phyloP scores from a whole-genome alignment of 2,329 filamentous ascomycete species.

The Arthrobotrys conoides region DNA sequence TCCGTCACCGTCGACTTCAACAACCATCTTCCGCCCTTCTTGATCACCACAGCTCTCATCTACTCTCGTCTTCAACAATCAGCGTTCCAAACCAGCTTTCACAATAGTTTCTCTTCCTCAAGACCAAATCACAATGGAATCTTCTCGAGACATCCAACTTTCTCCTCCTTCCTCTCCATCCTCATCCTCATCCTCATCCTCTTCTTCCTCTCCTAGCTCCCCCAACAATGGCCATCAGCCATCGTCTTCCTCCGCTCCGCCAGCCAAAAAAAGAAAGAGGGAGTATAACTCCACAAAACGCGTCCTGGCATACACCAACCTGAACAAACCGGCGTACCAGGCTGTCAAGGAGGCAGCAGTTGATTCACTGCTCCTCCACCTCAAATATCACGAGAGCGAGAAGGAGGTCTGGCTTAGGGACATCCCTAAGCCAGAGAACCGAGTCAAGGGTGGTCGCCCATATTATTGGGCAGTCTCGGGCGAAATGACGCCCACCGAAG shows the following conservation, averaged over 20 bases:
- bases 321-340: background rate
- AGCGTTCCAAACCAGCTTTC: too few species aligned
- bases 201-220: background rate
- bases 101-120: too few species aligned
- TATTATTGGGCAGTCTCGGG: constrained; percentile 24
- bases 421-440: background rate
- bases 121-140: background rate
- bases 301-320: background rate
- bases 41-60: too few species aligned
- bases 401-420: constrained; percentile 7
- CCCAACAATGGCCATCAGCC: background rate
- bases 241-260: background rate
- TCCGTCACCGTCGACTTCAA: too few species aligned
- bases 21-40: too few species aligned
- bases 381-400: background rate
- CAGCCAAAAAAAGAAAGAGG: background rate
- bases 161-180: background rate
- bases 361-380: background rate
- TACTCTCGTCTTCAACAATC: too few species aligned
- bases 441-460: background rate
- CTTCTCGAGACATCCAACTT: background rate
- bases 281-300: constrained; percentile 11
- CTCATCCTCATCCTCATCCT: background rate
- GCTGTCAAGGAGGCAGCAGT: constrained; percentile 7
- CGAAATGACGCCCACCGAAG: background rate